phyloP scores from a whole-genome alignment of 306 rosid genomes.

The Vicia sativa region DNA sequence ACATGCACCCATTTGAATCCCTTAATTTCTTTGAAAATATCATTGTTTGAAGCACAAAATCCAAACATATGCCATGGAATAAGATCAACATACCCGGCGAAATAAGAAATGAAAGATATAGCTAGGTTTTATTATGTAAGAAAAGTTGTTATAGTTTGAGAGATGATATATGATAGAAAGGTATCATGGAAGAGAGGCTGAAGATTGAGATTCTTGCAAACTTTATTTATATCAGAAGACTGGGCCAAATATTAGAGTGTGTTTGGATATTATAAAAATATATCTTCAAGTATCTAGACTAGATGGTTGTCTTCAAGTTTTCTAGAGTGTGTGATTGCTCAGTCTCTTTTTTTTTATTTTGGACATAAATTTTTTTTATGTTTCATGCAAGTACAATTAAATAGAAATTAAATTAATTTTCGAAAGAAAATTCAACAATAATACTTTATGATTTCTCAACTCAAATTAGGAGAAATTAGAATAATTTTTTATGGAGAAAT shows the following conservation, averaged over 20 bases:
- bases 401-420: no score
- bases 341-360: no score
- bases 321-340: neutral
- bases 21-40: slow-evolving; percentile 64
- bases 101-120: slow-evolving; percentile 12
- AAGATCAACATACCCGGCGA: slow-evolving; percentile 94
- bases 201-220: slow-evolving; percentile 35
- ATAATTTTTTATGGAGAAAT: no score
- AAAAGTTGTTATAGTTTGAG: neutral
- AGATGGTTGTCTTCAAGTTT: neutral
- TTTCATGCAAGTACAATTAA: no score
- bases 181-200: neutral
- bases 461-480: no score
- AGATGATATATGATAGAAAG: slow-evolving; percentile 11
- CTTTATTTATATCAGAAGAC: slow-evolving; percentile 41
- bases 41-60: slow-evolving; percentile 78
- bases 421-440: no score
- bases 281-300: neutral
- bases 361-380: no score
- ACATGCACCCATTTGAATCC: slow-evolving; percentile 72
- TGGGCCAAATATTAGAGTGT: neutral
- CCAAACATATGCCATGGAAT: slow-evolving; percentile 98
- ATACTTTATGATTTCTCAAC: no score
- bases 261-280: neutral
- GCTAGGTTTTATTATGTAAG: neutral